phyloP scores from a whole-genome alignment of 371 early-diverging fungal genomes.

The Umbelopsis sp. region DNA sequence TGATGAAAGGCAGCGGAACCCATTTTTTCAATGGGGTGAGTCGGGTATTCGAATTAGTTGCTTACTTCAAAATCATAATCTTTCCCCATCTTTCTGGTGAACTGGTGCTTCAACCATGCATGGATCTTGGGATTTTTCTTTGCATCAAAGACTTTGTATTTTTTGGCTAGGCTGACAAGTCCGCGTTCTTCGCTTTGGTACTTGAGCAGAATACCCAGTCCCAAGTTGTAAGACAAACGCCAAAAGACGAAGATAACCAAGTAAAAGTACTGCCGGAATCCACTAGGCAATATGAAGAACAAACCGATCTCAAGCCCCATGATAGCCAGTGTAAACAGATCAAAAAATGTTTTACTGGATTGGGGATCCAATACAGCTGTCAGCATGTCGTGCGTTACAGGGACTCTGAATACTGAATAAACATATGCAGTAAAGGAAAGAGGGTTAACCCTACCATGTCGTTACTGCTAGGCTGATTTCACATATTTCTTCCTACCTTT shows the following conservation, averaged over 20 bases:
- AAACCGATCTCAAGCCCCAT: constrained; percentile 68
- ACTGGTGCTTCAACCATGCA: constrained; percentile 67
- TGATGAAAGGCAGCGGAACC: neutral
- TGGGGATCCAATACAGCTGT: constrained; percentile 68
- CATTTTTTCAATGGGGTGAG: neutral
- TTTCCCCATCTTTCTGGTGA: constrained; percentile 83
- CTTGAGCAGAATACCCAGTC: constrained; percentile 82
- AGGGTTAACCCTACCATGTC: too few species aligned
- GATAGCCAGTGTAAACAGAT: constrained; percentile 68
- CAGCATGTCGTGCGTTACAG: constrained; percentile 79
- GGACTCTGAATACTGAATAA: constrained; percentile 66
- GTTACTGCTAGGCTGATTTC: neutral
- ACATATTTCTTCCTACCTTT: constrained; percentile 40
- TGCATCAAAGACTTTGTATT: constrained; percentile 66
- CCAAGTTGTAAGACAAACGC: constrained; percentile 87
- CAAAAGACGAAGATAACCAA: constrained; percentile 79
- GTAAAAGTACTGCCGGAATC: constrained; percentile 57
- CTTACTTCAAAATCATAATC: constrained; percentile 82
- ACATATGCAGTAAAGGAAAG: too few species aligned
- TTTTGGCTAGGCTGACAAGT: constrained; percentile 69
- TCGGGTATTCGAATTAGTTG: neutral
- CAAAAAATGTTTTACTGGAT: constrained; percentile 73
- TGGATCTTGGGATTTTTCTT: constrained; percentile 54
- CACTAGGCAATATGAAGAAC: constrained; percentile 64
- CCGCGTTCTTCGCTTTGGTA: constrained; percentile 78